Percentiles rank a stretch among this genome's conserved stretches.
Evolutionary conservation across 805 yeast species (phyloP).

Genomic region (Komagataella populi): DNA sequence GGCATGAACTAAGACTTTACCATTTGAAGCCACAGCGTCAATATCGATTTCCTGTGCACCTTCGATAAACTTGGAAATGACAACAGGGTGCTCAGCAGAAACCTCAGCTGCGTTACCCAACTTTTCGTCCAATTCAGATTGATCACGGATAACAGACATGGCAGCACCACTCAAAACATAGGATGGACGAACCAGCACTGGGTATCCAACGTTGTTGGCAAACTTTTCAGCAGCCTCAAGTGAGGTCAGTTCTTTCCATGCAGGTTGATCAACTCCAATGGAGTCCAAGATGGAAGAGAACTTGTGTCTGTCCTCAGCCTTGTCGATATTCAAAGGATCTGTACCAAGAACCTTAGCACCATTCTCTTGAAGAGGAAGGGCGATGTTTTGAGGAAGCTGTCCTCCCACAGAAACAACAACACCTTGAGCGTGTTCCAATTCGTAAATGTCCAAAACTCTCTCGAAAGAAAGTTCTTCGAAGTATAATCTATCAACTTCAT

Average conservation of each 20-base stretch:
- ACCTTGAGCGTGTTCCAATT: conserved; percentile 78
- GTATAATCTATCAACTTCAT: conserved; percentile 94
- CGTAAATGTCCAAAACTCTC: conserved; percentile 95
- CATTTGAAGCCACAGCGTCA: conserved; percentile 90
- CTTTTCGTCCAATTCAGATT: conserved; percentile 69
- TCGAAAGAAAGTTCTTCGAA: conserved; percentile 92
- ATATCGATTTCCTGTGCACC: conserved; percentile 96
- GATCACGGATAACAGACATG: conserved; percentile 81
- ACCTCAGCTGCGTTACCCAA: conserved; percentile 83
- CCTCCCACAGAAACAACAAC: conserved; percentile 97
- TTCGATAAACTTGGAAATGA: conserved; percentile 87
- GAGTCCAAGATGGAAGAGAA: conserved; percentile 90
- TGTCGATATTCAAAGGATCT: conserved; percentile 86
- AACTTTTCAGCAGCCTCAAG: conserved; percentile 73
- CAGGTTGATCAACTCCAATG: conserved; percentile 91
- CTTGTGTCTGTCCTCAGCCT: conserved; percentile 97
- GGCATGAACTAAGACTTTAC: conserved; percentile 84
- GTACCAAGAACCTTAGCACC: conserved; percentile 92
- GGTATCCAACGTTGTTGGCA: conserved; percentile 81
- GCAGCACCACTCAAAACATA: conserved; percentile 98
- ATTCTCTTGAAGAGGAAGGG: conserved; percentile 62
- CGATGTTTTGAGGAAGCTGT: conserved; percentile 95
- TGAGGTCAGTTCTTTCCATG: conserved; percentile 91
- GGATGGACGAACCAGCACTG: conserved; percentile 95
- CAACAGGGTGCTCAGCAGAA: conserved; percentile 94